Conservation (phyloP, 768 basidiomycete genomes). For the Russula sp. region DNA sequence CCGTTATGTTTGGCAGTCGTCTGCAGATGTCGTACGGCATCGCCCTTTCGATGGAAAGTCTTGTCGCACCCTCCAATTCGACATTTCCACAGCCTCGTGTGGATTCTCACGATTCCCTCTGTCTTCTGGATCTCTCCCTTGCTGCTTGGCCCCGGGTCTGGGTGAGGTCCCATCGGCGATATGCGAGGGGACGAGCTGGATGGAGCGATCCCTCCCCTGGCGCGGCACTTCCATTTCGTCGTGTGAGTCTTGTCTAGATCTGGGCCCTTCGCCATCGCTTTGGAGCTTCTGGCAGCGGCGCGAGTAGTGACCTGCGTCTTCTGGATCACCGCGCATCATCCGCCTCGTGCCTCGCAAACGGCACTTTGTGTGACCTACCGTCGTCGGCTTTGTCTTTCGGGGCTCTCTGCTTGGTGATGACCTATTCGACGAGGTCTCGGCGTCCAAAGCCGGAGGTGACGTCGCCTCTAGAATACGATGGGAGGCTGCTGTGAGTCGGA, state of each 20-base stretch:
- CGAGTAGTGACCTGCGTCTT: slow-evolving; percentile 6
- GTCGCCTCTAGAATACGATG: neutral
- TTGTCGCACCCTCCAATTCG: slow-evolving; percentile 17
- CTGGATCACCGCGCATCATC: neutral
- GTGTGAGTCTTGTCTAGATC: slow-evolving; percentile 14
- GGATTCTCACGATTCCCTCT: slow-evolving; percentile 15
- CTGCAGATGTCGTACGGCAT: slow-evolving; percentile 18
- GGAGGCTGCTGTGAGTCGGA: neutral
- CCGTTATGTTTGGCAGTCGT: slow-evolving; percentile 19
- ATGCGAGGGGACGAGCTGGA: slow-evolving; percentile 8
- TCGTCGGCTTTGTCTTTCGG: slow-evolving; percentile 9
- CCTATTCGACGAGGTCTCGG: neutral
- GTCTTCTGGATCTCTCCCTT: neutral
- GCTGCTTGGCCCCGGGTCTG: neutral
- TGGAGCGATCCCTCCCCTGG: neutral
- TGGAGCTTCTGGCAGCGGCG: slow-evolving; percentile 1
- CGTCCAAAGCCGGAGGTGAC: neutral
- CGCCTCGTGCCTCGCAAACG: neutral
- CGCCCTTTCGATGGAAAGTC: slow-evolving; percentile 15
- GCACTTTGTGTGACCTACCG: slow-evolving; percentile 6
- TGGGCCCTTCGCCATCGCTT: slow-evolving; percentile 7
- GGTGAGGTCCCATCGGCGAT: slow-evolving; percentile 2
- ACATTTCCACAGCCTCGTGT: slow-evolving; percentile 19
- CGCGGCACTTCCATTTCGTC: slow-evolving; percentile 16
- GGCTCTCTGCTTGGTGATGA: neutral